These are phyloP conservation scores for Phytophthora sojae DNA, from an alignment of 352 stramenopile genomes.

Conservation along the genomic window DNA sequence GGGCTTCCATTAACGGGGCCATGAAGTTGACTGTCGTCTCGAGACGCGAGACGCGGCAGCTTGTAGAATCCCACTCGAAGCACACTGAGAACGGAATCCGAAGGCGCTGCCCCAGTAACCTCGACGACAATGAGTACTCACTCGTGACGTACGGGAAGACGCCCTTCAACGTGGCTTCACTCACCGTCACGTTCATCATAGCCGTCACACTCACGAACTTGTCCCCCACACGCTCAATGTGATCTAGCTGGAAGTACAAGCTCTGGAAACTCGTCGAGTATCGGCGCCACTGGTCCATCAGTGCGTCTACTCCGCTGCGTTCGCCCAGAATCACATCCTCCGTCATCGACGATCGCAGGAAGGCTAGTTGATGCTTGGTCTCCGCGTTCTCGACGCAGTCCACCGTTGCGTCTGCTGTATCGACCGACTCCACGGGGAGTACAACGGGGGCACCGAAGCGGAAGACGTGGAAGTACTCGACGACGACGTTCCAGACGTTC, in stretches of 20 bases:
- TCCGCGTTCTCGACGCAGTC: not conserved
- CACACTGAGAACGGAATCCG: conserved; percentile 10
- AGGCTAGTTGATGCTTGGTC: conserved; percentile 26
- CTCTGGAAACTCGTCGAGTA: conserved; percentile 36
- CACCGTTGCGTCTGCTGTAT: not conserved
- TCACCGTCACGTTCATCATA: conserved; percentile 13
- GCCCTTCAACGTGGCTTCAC: conserved; percentile 5
- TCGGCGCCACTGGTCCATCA: conserved; percentile 35
- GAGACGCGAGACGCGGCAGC: conserved; percentile 1
- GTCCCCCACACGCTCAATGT: conserved; percentile 22
- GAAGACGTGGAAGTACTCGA: conserved; percentile 37
- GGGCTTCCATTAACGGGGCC: not conserved
- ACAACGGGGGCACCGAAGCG: conserved; percentile 17
- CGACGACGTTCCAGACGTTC: conserved; percentile 29
- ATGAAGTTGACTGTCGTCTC: conserved; percentile 16
- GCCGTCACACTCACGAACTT: conserved; percentile 19
- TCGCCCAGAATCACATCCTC: conserved; percentile 31
- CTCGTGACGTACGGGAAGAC: conserved; percentile 24
- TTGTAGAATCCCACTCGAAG: conserved; percentile 21
- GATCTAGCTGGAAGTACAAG: conserved; percentile 37
- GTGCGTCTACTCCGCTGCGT: conserved; percentile 10
- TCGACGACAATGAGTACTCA: conserved; percentile 3
- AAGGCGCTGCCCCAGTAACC: conserved; percentile 21
- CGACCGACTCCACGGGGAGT: not conserved
- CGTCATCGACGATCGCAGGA: conserved; percentile 32